Percentiles rank a stretch among this genome's conserved stretches.
phyloP scores from a whole-genome alignment of 208 protist species.

The Wallacemonas sp. region DNA sequence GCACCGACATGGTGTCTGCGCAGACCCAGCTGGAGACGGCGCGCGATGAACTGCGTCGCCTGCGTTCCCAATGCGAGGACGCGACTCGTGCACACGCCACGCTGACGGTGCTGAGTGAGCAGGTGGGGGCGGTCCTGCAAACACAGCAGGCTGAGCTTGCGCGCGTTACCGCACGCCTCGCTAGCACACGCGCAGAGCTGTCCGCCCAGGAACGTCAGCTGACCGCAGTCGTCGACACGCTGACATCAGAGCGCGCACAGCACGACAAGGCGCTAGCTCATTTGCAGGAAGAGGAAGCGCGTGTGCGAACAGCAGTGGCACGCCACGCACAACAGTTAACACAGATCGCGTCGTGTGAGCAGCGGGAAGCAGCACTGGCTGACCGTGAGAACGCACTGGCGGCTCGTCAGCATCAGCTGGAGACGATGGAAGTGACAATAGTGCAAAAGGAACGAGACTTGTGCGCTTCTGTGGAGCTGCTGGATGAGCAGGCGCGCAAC shows the following conservation, averaged over 20 bases:
- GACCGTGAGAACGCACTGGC: not conserved
- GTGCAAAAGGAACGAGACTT: not conserved
- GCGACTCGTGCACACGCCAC: not conserved
- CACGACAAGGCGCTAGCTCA: too few species aligned
- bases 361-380: not conserved
- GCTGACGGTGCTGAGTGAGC: not conserved
- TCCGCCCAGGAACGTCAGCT: not conserved
- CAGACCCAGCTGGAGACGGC: not conserved
- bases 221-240: too few species aligned
- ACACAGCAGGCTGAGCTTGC: not conserved
- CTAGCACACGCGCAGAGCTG: not conserved
- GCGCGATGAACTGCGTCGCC: not conserved
- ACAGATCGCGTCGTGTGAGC: not conserved
- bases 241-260: too few species aligned
- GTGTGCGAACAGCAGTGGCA: too few species aligned
- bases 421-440: not conserved
- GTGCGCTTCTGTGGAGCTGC: not conserved
- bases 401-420: not conserved
- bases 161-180: not conserved
- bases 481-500: not conserved
- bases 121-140: not conserved
- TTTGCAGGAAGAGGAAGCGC: too few species aligned
- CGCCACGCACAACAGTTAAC: too few species aligned
- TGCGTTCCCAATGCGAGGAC: not conserved
- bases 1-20: not conserved